Conservation (phyloP, 176 grass and related monocot species). For the Guadua angustifolia region DNA sequence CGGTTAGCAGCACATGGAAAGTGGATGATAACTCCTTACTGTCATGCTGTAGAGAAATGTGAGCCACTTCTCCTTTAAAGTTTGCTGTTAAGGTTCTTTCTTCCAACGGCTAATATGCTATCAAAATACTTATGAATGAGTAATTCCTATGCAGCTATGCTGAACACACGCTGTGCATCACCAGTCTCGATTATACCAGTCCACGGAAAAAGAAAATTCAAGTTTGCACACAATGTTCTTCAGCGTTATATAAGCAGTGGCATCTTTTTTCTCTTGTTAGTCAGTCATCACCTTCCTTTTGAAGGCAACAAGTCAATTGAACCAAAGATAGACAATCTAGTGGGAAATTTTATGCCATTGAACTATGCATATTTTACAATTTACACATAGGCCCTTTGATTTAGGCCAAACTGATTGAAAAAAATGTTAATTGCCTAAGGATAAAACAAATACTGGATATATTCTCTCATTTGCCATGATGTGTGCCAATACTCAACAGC, state of each 20-base stretch:
- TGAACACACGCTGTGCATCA: neutral
- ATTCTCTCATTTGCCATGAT: slow-evolving; percentile 12
- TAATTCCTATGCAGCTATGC: neutral
- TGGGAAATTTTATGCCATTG: slow-evolving; percentile 13
- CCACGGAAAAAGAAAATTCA: neutral
- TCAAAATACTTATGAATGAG: neutral
- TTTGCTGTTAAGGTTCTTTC: neutral
- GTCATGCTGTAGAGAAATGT: neutral
- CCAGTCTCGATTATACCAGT: neutral
- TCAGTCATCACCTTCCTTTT: neutral
- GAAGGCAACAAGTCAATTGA: neutral
- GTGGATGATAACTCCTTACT: neutral
- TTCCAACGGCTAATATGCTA: neutral
- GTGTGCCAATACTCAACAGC: slow-evolving; percentile 7
- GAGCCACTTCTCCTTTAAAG: neutral
- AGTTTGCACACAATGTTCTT: neutral
- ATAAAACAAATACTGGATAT: neutral
- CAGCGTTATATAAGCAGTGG: neutral
- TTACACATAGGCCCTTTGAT: slow-evolving; percentile 11
- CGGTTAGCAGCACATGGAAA: neutral
- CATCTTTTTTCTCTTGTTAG: neutral
- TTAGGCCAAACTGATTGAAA: slow-evolving; percentile 23
- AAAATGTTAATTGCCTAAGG: neutral
- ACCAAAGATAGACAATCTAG: neutral
- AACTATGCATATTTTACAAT: slow-evolving; percentile 27